phyloP scores from a whole-genome alignment of 257 asterid genomes.

The Solanum commersonii region DNA sequence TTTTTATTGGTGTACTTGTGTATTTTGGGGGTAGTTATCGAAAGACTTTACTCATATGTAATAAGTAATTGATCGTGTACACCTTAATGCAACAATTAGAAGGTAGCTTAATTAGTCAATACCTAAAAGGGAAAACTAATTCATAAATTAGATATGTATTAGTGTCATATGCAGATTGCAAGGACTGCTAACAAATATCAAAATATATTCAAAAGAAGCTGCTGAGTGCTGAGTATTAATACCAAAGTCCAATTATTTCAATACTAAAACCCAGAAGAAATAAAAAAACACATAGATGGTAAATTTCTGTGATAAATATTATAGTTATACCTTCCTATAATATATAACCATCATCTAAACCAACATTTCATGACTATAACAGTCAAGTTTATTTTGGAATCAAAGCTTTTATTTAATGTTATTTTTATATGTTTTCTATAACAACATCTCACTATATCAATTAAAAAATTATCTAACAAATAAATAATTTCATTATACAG shows the following conservation, averaged over 20 bases:
- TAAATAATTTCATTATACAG: not conserved
- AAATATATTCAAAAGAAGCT: not conserved
- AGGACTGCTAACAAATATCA: not conserved
- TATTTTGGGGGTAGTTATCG: not conserved
- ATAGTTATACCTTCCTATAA: not conserved
- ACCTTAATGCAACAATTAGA: not conserved
- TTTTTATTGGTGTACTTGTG: not conserved
- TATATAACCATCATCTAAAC: not conserved
- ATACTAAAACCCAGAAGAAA: not conserved
- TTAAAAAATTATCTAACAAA: not conserved
- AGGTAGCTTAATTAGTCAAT: not conserved
- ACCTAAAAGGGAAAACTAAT: not conserved
- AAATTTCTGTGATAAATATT: not conserved
- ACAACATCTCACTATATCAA: not conserved
- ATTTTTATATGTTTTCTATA: not conserved
- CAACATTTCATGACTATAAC: not conserved
- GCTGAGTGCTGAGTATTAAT: not conserved
- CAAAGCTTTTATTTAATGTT: not conserved
- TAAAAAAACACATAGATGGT: not conserved
- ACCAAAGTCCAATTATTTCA: not conserved
- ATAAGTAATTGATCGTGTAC: not conserved
- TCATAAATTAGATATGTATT: no score
- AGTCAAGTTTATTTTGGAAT: not conserved
- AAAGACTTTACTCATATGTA: not conserved
- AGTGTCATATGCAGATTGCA: not conserved